Conservation (phyloP, 2,329 filamentous ascomycete genomes). For the Trichoderma koningiopsis region DNA sequence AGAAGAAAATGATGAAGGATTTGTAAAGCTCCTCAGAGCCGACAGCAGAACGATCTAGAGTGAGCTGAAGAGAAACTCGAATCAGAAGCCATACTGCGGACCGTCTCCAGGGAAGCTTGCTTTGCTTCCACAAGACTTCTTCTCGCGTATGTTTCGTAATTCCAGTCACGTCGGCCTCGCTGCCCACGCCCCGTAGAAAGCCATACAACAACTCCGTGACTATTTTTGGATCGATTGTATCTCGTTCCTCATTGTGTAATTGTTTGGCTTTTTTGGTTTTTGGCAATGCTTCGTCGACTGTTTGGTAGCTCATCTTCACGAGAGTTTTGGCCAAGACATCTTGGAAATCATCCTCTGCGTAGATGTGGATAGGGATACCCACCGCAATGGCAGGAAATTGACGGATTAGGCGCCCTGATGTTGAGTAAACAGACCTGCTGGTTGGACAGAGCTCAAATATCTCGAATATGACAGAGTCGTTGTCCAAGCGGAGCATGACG, state of each 20-base stretch:
- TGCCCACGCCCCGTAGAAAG: conserved; percentile 38
- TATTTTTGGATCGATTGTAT: conserved; percentile 52
- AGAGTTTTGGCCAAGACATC: conserved; percentile 32
- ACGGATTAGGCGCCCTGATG: neutral
- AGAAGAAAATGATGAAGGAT: neutral
- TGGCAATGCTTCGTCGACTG: conserved; percentile 39
- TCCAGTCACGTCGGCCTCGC: neutral
- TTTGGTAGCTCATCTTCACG: conserved; percentile 37
- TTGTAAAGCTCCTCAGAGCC: neutral
- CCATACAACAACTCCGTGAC: conserved; percentile 52
- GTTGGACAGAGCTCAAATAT: neutral
- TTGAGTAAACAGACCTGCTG: neutral
- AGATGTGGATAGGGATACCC: neutral
- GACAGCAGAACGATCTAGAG: neutral
- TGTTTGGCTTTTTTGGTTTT: conserved; percentile 31
- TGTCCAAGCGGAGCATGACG: neutral
- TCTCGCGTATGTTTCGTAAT: conserved; percentile 55
- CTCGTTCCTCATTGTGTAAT: conserved; percentile 45
- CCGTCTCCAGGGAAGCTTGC: conserved; percentile 46
- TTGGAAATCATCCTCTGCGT: conserved; percentile 30
- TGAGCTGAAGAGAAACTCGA: conserved; percentile 52
- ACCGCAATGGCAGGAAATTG: neutral
- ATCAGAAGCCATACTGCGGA: conserved; percentile 59
- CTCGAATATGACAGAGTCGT: neutral
- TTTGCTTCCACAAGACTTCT: conserved; percentile 50